Evolutionary conservation across 768 basidiomycete genomes (phyloP), one percentile per base, ranked within the genome.

Genomic region (Mycena pura): DNA sequence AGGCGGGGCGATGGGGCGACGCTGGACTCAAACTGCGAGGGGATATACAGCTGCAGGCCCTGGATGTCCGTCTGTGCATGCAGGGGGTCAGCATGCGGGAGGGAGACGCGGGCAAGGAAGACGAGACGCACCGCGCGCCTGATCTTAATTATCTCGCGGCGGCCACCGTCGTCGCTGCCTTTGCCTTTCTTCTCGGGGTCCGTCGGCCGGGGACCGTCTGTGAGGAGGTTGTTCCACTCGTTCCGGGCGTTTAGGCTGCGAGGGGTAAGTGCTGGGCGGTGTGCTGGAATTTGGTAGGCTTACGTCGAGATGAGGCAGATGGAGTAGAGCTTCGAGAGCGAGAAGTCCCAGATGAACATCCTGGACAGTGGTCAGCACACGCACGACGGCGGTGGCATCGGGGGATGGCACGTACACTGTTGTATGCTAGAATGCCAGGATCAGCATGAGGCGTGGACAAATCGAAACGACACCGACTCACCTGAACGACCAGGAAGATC

Each of bases 281-380:
- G n/a, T n/a, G n/a, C n/a, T n/a, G n/a, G n/a, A n/a, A n/a, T n/a
- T n/a, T n/a, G n/a, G n/a, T 8, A 45, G 6, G 38, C 57, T 17
- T 46, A 64, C 56, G 64, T 66, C 8, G 64, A 31, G 24, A 66
- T 51, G 15, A 66, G 47, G 11, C 51, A 62, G 13, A 66, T 56
- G 8, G 60, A 58, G 38, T 66, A 66, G 5, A 66, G 47, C 17
- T 62, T 66, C 0, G 41, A 39, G 14, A 66, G 60, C 5, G 56
- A 65, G 25, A 62, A 62, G 47, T 65, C 64, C 64, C 64, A 65
- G 46, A 65, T 65, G 52, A 65, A 65, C 38, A 54, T 50, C 19
- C 53, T 62, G 54, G 6, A 7, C 10, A 9, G 19, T 32, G 6
- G 27, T 45, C 19, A 31, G 21, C 14, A 15, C n/a, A 45, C 2